Conservation (phyloP, 2,329 filamentous ascomycete species). For the Colletotrichum salicis region DNA sequence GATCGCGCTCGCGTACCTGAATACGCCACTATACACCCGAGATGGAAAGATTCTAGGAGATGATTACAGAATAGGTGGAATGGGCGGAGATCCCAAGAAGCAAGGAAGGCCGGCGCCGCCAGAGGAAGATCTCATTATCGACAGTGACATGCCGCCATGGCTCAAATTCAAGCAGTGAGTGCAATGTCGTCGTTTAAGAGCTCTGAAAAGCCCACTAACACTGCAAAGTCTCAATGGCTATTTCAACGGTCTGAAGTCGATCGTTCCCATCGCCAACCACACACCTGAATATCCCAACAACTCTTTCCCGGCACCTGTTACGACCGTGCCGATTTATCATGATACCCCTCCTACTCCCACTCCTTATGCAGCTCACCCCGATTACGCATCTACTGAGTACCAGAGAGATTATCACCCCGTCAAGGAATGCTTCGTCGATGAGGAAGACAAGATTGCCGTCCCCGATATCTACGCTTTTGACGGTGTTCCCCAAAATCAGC, state of each 20-base stretch:
- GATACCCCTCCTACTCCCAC: conserved; percentile 53
- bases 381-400: conserved; percentile 71
- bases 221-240: conserved; percentile 77
- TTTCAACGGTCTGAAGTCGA: conserved; percentile 78
- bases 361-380: conserved; percentile 71
- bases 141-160: conserved; percentile 49
- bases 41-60: conserved; percentile 39
- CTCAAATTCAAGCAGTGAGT: conserved; percentile 56
- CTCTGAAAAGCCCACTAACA: conserved; percentile 22
- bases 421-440: conserved; percentile 72
- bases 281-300: conserved; percentile 77
- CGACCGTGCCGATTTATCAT: conserved; percentile 46
- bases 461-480: conserved; percentile 75
- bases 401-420: conserved; percentile 62
- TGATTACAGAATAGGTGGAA: conserved; percentile 30
- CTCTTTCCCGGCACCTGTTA: conserved; percentile 46
- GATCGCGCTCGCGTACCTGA: conserved; percentile 53
- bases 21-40: conserved; percentile 40
- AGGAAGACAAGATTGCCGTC: conserved; percentile 63
- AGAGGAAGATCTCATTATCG: conserved; percentile 47
- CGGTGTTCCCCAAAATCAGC: conserved; percentile 80
- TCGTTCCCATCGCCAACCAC: conserved; percentile 73
- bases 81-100: conserved; percentile 27
- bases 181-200: neutral
- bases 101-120: conserved; percentile 47